Base-by-base conservation (phyloP, 352 stramenopile species). In the Phytophthora citricola region DNA sequence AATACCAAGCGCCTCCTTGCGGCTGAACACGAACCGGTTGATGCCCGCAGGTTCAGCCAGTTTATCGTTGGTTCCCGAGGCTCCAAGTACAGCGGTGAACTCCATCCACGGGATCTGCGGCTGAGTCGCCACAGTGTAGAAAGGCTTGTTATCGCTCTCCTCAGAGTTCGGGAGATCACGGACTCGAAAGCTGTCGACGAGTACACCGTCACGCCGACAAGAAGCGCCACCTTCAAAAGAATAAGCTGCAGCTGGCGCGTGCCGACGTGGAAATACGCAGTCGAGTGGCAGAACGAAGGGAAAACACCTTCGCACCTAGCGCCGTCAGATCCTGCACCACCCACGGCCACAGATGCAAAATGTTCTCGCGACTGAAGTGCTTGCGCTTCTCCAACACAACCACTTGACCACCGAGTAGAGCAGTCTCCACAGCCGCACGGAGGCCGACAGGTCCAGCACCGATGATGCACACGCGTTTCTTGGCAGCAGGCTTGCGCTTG, bases 221-320 rank as follows among this genome's bases (percentile, higher is more conserved):
- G 53, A 29, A 95, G 64, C 17, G 81, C 84, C 12, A 93, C 83
- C 63, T 95, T 95, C 50, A 95, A 80, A 36, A 95, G 64, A 46
- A 92, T 93, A 57, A 88, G 84, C 63, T 95, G 87, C 11, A 95
- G 58, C 62, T 95, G 85, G n/a, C 85, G 85, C 14, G 87, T 95
- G 34, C 87, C 87, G 15, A 95, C 86, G 63, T 94, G 86, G 72
- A 95, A 93, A 50, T 93, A 91, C 10, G 81, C 85, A 11, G 83
- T 91, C 49, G 86, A 94, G 61, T 91, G 85, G 51, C 86, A 94
- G 67, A 92, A 91, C 51, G 86, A 79, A 9, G 80, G 75, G 73
- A 90, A 95, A 95, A 89, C 22, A 91, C 79, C 71, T 95, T 95
- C 20, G 85, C 87, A 26, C 87, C 87, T 5, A 95, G 74, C 11